These are phyloP conservation scores for Mycosarcoma mackinlayi DNA, from an alignment of 1,284 basidiomycete genomes.

Conservation along the genomic window DNA sequence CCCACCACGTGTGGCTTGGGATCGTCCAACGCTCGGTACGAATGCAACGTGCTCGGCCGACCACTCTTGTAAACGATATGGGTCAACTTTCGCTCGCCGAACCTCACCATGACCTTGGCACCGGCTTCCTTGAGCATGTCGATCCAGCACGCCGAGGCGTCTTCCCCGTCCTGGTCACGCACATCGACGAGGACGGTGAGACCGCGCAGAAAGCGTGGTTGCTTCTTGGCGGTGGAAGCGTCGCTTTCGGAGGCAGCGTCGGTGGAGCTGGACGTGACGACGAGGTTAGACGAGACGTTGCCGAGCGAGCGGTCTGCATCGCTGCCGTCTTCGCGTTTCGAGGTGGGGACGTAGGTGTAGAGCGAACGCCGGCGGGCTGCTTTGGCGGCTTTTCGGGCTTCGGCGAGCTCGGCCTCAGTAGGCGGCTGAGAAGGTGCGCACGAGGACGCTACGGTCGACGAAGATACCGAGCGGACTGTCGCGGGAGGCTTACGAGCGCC, in stretches of 20 bases:
- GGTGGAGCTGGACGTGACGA: conserved; percentile 7
- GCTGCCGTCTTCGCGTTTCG: conserved; percentile 40
- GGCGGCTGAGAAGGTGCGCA: background rate
- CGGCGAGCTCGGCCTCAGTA: conserved; percentile 17
- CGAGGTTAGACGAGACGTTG: conserved; percentile 32
- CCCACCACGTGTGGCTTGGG: conserved; percentile 58
- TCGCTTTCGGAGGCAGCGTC: conserved; percentile 12
- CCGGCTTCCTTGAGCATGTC: conserved; percentile 56
- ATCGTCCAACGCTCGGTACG: conserved; percentile 46
- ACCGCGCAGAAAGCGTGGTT: conserved; percentile 45
- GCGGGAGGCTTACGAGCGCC: background rate
- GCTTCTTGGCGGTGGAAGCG: conserved; percentile 6
- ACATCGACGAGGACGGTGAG: conserved; percentile 60
- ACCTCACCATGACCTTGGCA: conserved; percentile 54
- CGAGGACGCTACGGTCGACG: background rate
- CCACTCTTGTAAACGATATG: conserved; percentile 64
- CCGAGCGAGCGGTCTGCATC: conserved; percentile 38
- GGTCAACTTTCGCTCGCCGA: conserved; percentile 46
- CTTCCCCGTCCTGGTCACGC: conserved; percentile 58
- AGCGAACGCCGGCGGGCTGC: conserved; percentile 49
- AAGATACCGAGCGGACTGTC: background rate
- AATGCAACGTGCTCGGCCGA: conserved; percentile 53
- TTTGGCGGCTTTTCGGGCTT: conserved; percentile 39
- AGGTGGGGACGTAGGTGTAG: conserved; percentile 43
- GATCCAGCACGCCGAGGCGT: conserved; percentile 54